These are phyloP conservation scores for Davidsoniella neocaledoniae DNA, from an alignment of 2,329 filamentous ascomycete genomes.

Conservation along the genomic window DNA sequence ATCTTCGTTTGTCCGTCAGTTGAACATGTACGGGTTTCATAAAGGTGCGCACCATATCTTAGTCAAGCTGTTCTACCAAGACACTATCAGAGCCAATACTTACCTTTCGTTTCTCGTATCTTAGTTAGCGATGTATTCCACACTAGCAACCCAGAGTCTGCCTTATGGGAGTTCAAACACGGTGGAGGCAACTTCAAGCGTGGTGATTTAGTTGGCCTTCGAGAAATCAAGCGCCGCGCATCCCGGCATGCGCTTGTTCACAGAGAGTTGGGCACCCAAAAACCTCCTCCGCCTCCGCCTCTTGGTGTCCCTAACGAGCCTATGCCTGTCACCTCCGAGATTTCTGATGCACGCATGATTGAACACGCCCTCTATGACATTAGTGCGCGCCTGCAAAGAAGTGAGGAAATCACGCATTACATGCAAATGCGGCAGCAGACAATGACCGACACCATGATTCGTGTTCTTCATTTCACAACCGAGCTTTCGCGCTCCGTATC, in stretches of 20 bases:
- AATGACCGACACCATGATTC: constrained; percentile 62
- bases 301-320: constrained; percentile 74
- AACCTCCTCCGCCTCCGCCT: constrained; percentile 11
- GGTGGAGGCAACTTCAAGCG: constrained; percentile 94
- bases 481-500: constrained; percentile 65
- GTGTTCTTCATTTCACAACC: constrained; percentile 60
- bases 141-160: constrained; percentile 80
- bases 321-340: constrained; percentile 51
- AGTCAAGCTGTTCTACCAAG: neutral
- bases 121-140: constrained; percentile 96
- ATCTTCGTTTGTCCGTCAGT: constrained; percentile 89
- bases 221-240: constrained; percentile 89
- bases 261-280: constrained; percentile 72
- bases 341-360: constrained; percentile 50
- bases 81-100: neutral
- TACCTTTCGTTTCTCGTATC: neutral
- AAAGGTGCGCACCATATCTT: constrained; percentile 48
- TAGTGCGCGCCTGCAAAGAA: constrained; percentile 55
- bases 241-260: constrained; percentile 88
- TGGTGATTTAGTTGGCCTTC: constrained; percentile 74
- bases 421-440: constrained; percentile 69
- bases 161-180: constrained; percentile 97
- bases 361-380: constrained; percentile 77
- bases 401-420: constrained; percentile 67
- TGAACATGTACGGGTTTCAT: constrained; percentile 99